These are phyloP conservation scores for Cinnamomum chago DNA, from an alignment of 164 flowering plant species.

Conservation along the genomic window DNA sequence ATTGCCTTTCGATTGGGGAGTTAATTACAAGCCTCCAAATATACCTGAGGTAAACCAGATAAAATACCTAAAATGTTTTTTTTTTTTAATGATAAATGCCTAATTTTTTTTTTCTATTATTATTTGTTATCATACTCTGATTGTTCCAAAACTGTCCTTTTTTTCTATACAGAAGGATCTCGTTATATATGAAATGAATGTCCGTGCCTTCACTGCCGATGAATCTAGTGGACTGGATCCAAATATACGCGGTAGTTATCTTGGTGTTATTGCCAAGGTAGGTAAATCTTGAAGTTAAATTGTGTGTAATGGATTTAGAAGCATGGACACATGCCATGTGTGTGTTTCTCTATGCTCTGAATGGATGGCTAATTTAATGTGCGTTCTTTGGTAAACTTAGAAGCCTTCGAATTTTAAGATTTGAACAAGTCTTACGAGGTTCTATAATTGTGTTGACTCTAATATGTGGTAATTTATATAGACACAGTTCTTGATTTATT, in stretches of 20 bases:
- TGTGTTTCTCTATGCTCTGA: background rate
- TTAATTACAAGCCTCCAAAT: conserved; percentile 65
- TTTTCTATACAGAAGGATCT: conserved; percentile 77
- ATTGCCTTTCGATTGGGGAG: conserved; percentile 86
- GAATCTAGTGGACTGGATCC: conserved; percentile 78
- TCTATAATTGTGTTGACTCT: background rate
- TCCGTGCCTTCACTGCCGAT: conserved; percentile 89
- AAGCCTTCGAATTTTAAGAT: background rate
- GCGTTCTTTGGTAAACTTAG: background rate
- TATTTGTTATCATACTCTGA: conserved; percentile 2
- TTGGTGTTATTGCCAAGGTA: conserved; percentile 93
- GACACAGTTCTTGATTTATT: too few species aligned
- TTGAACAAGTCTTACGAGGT: background rate
- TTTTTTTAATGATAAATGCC: too few species aligned
- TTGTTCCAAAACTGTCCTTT: conserved; percentile 3
- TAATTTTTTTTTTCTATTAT: background rate
- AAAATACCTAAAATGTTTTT: background rate
- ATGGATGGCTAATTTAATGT: background rate
- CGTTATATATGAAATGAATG: conserved; percentile 96
- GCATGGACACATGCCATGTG: background rate
- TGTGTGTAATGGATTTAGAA: background rate
- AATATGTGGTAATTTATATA: background rate
- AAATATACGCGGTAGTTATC: conserved; percentile 74
- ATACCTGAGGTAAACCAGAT: conserved; percentile 75
- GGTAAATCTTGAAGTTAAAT: conserved; percentile 5